Evolutionary conservation across 2,329 filamentous ascomycete genomes (phyloP).

Genomic region (Neofusicoccum kwambonambiense): DNA sequence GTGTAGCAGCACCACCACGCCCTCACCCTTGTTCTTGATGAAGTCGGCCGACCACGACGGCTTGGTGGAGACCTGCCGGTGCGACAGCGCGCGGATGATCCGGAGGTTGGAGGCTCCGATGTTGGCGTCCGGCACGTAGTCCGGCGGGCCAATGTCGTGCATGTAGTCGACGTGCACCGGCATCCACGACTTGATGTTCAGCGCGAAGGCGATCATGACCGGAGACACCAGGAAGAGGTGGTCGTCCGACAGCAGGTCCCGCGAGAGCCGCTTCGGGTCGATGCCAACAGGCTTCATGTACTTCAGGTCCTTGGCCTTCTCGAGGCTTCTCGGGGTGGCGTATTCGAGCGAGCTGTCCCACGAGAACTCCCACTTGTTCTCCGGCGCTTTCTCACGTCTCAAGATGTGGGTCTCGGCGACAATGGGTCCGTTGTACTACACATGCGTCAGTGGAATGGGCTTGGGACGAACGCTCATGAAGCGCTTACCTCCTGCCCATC

Average conservation of each 20-base stretch:
- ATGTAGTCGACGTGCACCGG: conserved; percentile 15
- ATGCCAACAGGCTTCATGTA: not conserved
- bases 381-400: not conserved
- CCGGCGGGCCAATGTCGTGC: not conserved
- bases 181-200: conserved; percentile 7
- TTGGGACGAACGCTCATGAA: too few relatives aligned
- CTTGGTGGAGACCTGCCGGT: conserved; percentile 5
- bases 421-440: not conserved
- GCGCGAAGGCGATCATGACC: conserved; percentile 14
- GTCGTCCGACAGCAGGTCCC: not conserved
- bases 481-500: not conserved
- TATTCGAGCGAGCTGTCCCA: conserved; percentile 1
- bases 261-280: not conserved
- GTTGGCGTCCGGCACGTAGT: conserved; percentile 2
- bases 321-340: not conserved
- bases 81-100: conserved; percentile 13
- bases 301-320: not conserved
- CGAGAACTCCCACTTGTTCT: conserved; percentile 10
- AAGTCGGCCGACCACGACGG: conserved; percentile 15
- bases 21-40: conserved; percentile 18
- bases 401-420: not conserved
- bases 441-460: too few relatives aligned
- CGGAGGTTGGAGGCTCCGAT: conserved; percentile 6
- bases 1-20: conserved; percentile 15
- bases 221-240: conserved; percentile 12